These are phyloP conservation scores for Cyclaneusma minus DNA, from an alignment of 2,329 filamentous ascomycete genomes.

Conservation along the genomic window DNA sequence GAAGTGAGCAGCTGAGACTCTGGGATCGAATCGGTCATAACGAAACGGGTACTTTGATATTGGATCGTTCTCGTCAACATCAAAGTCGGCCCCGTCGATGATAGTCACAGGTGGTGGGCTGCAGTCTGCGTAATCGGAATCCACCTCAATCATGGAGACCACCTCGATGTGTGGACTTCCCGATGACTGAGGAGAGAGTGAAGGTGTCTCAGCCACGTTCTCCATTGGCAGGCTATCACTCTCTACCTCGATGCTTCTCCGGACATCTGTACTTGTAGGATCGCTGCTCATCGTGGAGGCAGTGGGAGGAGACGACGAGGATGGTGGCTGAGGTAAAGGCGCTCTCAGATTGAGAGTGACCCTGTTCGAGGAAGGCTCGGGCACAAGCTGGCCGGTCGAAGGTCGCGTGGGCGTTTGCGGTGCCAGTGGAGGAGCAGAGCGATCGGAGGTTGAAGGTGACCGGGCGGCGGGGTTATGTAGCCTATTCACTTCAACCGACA, in stretches of 20 bases:
- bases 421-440: slow-evolving; percentile 10
- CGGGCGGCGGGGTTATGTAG: slow-evolving; percentile 12
- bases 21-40: too few species aligned
- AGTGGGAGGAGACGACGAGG: slow-evolving; percentile 25
- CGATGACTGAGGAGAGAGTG: slow-evolving; percentile 14
- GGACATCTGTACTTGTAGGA: slow-evolving; percentile 8
- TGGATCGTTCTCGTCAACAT: slow-evolving; percentile 23
- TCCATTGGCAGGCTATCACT: slow-evolving; percentile 15
- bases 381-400: slow-evolving; percentile 17
- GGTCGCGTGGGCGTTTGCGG: slow-evolving; percentile 16
- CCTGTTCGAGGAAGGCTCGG: slow-evolving; percentile 35
- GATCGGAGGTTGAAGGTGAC: slow-evolving; percentile 18
- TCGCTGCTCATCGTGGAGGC: slow-evolving; percentile 13
- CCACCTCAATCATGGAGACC: slow-evolving; percentile 12
- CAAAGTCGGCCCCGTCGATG: slow-evolving; percentile 11
- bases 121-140: slow-evolving; percentile 10
- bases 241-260: slow-evolving; percentile 16
- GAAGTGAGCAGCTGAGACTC: slow-evolving; percentile 14
- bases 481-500: slow-evolving; percentile 27
- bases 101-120: slow-evolving; percentile 16
- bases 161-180: slow-evolving; percentile 18
- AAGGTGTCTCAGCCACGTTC: slow-evolving; percentile 15
- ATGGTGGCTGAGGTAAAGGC: slow-evolving; percentile 23
- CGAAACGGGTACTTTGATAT: slow-evolving; percentile 32
- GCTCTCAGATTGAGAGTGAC: slow-evolving; percentile 46